phyloP scores from a whole-genome alignment of 495 filamentous ascomycete genomes.

The Astrothelium subdiscretum region DNA sequence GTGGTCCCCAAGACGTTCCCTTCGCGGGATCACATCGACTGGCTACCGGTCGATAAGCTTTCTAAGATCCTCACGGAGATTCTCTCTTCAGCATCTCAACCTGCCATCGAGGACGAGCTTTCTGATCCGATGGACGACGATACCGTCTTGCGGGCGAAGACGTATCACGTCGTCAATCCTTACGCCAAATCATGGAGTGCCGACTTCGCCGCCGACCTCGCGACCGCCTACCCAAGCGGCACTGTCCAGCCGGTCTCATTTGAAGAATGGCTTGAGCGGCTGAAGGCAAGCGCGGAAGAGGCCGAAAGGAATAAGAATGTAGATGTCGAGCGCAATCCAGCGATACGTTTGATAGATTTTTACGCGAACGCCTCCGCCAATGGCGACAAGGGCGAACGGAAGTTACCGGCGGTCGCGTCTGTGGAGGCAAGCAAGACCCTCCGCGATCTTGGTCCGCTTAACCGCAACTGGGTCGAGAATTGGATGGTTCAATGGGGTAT shows the following conservation, averaged over 20 bases:
- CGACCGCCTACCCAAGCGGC: neutral
- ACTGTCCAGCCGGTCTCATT: neutral
- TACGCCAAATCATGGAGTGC: neutral
- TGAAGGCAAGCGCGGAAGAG: neutral
- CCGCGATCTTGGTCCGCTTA: neutral
- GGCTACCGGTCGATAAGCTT: slow-evolving; percentile 7
- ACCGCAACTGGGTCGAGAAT: neutral
- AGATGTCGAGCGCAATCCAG: neutral
- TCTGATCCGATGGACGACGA: neutral
- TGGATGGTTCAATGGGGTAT: neutral
- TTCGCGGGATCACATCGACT: slow-evolving; percentile 3
- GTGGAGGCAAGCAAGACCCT: neutral
- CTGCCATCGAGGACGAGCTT: too few species aligned
- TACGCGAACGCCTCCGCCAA: neutral
- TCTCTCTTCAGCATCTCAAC: neutral
- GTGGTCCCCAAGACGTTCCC: slow-evolving; percentile 4
- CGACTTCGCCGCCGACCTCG: neutral
- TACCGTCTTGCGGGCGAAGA: neutral
- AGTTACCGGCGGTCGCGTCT: neutral
- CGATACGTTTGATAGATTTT: neutral
- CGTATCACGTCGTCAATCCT: slow-evolving; percentile 9
- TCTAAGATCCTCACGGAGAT: slow-evolving; percentile 4
- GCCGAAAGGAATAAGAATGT: neutral
- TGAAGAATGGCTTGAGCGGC: neutral
- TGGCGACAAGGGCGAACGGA: neutral